Conservation (phyloP, 2,329 filamentous ascomycete genomes). For the Ploettnerulaceae sp. region DNA sequence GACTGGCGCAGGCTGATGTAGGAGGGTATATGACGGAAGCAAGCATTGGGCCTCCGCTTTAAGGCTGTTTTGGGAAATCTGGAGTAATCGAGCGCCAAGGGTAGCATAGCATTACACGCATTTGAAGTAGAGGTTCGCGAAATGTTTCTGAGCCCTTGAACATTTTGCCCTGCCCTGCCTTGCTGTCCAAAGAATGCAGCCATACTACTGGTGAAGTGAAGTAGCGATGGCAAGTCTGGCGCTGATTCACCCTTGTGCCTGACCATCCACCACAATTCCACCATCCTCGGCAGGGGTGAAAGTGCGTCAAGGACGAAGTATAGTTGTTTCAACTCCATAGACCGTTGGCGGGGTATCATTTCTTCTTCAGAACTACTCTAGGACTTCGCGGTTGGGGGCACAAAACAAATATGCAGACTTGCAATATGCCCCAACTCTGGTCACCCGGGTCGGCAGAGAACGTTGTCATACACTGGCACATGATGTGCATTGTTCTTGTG, state of each 20-base stretch:
- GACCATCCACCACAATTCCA: conserved; percentile 14
- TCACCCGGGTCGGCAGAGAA: conserved; percentile 19
- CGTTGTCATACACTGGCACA: conserved; percentile 25
- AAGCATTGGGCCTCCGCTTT: conserved; percentile 33
- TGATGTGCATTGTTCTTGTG: conserved; percentile 29
- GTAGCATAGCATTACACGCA: conserved; percentile 21
- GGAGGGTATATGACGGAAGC: conserved; percentile 30
- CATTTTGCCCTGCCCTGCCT: conserved; percentile 25
- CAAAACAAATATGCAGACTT: conserved; percentile 16
- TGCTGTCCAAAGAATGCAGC: too few relatives aligned
- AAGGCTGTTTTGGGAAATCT: conserved; percentile 35
- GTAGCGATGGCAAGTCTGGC: conserved; percentile 21
- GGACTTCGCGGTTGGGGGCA: conserved; percentile 8
- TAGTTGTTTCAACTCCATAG: conserved; percentile 8
- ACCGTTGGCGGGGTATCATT: conserved; percentile 7
- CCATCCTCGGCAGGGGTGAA: conserved; percentile 12
- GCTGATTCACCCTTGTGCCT: conserved; percentile 15
- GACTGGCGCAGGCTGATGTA: conserved; percentile 23
- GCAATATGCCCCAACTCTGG: conserved; percentile 12
- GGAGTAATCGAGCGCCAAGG: conserved; percentile 30
- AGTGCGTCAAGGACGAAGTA: conserved; percentile 8
- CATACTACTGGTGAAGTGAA: too few relatives aligned
- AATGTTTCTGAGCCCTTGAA: conserved; percentile 20
- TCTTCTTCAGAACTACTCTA: conserved; percentile 17
- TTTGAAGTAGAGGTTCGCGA: conserved; percentile 25